phyloP scores from a whole-genome alignment of 177 flowering plant species.

The Vitis hybrid region DNA sequence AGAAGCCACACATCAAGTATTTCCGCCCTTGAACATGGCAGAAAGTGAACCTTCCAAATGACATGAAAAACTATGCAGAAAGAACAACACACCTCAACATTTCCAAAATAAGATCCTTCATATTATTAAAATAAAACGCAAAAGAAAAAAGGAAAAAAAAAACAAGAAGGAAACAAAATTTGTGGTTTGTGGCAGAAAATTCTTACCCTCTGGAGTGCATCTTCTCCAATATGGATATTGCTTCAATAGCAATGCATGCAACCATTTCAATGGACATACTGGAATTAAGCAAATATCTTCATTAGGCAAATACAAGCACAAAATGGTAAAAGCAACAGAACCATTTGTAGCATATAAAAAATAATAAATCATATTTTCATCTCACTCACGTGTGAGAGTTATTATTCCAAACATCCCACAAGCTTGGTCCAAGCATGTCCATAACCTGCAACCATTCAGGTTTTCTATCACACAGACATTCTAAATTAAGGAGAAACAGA shows the following conservation, averaged over 20 bases:
- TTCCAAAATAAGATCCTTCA: background rate
- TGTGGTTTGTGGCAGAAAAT: background rate
- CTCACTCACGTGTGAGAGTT: constrained; percentile 46
- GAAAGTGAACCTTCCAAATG: too few relatives aligned
- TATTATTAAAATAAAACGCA: background rate
- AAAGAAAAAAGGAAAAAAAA: background rate
- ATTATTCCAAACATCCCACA: constrained; percentile 73
- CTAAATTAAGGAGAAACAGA: background rate
- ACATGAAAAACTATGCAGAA: background rate
- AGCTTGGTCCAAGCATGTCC: constrained; percentile 70
- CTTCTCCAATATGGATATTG: constrained; percentile 68
- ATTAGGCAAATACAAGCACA: constrained; percentile 1
- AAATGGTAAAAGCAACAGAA: background rate
- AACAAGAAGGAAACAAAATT: background rate
- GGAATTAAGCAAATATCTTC: constrained; percentile 10
- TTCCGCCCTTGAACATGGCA: too few relatives aligned
- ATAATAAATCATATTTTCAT: background rate
- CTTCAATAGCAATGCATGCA: constrained; percentile 71
- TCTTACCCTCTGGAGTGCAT: constrained; percentile 62
- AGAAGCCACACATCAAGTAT: too few relatives aligned
- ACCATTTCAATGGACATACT: constrained; percentile 71
- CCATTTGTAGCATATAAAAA: background rate
- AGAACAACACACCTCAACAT: background rate
- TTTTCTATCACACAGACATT: background rate
- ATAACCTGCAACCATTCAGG: constrained; percentile 41